Percentiles rank a stretch among this genome's conserved stretches.
Conservation (phyloP, 2,329 filamentous ascomycete genomes). For the Parastagonospora avenae region DNA sequence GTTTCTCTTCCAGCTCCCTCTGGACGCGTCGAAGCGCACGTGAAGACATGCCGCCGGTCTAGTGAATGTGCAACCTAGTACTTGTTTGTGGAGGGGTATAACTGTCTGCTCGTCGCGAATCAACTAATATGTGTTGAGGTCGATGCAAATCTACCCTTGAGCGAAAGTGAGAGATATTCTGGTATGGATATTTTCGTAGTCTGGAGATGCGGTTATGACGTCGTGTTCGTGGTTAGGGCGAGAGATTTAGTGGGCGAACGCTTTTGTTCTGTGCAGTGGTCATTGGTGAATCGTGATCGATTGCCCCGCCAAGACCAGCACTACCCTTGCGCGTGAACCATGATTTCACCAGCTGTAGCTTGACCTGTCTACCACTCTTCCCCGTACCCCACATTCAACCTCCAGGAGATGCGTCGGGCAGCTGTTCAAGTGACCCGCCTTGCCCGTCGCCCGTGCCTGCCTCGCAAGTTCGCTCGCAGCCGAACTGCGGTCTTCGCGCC, state of each 20-base stretch:
- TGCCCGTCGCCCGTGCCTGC: conserved; percentile 66
- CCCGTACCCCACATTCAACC: conserved; percentile 8
- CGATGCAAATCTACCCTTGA: too few relatives aligned
- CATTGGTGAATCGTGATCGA: conserved; percentile 20
- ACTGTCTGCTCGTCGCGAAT: too few relatives aligned
- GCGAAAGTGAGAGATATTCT: neutral
- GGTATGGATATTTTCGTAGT: neutral
- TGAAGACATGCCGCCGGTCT: conserved; percentile 61
- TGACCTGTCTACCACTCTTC: conserved; percentile 11
- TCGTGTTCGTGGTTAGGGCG: conserved; percentile 13
- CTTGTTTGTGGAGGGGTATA: neutral
- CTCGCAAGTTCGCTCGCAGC: conserved; percentile 62
- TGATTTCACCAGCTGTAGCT: neutral
- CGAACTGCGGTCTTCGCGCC: conserved; percentile 44
- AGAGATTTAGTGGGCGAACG: neutral
- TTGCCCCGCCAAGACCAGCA: too few relatives aligned
- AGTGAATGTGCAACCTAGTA: neutral
- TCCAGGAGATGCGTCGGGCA: conserved; percentile 72
- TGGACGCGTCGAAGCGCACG: conserved; percentile 69
- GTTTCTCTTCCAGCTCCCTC: conserved; percentile 64
- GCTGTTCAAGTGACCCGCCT: conserved; percentile 71
- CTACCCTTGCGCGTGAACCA: neutral
- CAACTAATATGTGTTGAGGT: too few relatives aligned
- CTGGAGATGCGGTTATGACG: conserved; percentile 22
- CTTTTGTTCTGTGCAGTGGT: conserved; percentile 14